Base-by-base conservation (phyloP, 164 flowering plant species). In the Nymphaea colorata region DNA sequence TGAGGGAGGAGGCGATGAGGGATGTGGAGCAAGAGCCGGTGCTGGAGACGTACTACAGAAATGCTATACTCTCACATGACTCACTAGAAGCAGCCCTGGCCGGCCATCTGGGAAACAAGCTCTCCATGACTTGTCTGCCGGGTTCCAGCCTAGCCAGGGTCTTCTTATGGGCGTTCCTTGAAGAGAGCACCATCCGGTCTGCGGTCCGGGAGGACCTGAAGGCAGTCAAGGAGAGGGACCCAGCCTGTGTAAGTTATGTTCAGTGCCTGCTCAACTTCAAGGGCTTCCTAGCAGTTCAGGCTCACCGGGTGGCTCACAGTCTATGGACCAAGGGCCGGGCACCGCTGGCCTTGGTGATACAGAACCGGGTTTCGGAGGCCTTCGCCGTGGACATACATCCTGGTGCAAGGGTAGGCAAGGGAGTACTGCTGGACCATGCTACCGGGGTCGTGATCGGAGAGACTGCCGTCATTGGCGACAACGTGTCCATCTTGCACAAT, bases 381-480 rank as follows among this genome's bases (percentile, higher is more conserved):
- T 89, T 91, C 61, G 89, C 85, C 0, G 84, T 91, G 47, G 95
- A 91, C 64, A 89, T 91, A 44, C 95, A 91, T 70, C 97, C 97
- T 0, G 90, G 85, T 0, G 97, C 95, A 2, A 84, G 45, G 65
- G 79, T 91, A 14, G 97, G 97, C 12, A 47, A 70, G 0, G 97
- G 95, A 17, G 78, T 91, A 4, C 71, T 91, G 73, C 60, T 91
- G 14, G 97, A 91, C 71, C 95, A 91, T 41, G 97, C 89, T 0
- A 91, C 95, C 0, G 97, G 95, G 4, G 75, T 91, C 0, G 91
- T 91, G 43, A 72, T 88, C 42, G 93, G 97, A 8, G 93, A 87
- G 77, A 91, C 95, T 0, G 86, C 87, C 3, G 90, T 86, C 62
- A 71, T 91, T 5, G 95, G 95, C 2, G 69, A 91, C 66, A 65